Evolutionary conservation across 2,329 filamentous ascomycete genomes (phyloP), one percentile per base, ranked within the genome.

Genomic region (Arthrocladium fulminans): DNA sequence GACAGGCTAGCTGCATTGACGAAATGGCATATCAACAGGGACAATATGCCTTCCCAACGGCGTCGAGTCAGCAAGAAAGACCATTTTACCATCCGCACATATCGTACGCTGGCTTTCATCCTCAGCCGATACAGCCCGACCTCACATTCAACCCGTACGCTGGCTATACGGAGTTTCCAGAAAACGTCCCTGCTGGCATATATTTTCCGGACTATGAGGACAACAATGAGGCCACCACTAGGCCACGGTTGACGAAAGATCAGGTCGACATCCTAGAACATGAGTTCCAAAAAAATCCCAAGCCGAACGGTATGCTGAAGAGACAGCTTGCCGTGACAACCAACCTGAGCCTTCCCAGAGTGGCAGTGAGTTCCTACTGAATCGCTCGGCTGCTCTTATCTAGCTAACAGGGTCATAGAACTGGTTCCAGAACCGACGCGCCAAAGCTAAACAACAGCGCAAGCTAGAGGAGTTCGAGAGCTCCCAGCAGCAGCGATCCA

Each of bases 401-500:
- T 41, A 58, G 39, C 52, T 54, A 23, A 53, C 51, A 52, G 45
- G 20, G n/a, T n/a, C 50, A 35, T 51, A 74, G 72, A 74, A 74
- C 52, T 74, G 72, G 72, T 74, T 73, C 57, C 72, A 74, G 54
- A 74, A 74, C 54, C 67, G 72, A 51, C 67, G 72, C 40, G 72
- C 72, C 48, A 74, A 74, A 55, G 71, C 71, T 43, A 74, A 73
- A 56, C 71, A 74, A 54, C 70, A 74, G 57, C 72, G 67, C 53
- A 63, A 69, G 48, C 70, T 72, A 54, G 69, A 70, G 56, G 71
- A 73, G 57, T 73, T 68, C 48, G 69, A 73, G 57, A 65, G 64
- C 49, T 67, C 68, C 61, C 68, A 70, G 51, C 45, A 34, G 22
- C 24, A 49, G 24, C 32, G 19, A 27, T 23, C 4, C n/a, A 23